Evolutionary conservation across 139 green algal species (phyloP).

Genomic region (Chlamydomonas schloesseri): DNA sequence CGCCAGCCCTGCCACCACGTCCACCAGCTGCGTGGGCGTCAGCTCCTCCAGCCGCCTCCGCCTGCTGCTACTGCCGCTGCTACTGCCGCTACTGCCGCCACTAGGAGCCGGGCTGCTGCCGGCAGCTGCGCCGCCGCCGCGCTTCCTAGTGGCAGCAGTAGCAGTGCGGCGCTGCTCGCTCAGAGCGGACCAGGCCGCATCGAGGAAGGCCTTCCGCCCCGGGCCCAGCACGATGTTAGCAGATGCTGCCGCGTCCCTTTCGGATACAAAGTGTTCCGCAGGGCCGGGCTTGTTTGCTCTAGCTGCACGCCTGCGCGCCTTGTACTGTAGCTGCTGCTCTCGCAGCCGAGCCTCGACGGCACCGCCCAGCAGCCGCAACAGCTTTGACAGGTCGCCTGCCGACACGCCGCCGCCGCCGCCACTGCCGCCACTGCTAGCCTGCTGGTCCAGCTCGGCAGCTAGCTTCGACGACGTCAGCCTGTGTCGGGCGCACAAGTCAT

Average conservation of each 20-base stretch:
- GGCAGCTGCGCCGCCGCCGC: background rate
- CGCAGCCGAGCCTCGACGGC: background rate
- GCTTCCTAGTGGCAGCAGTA: background rate
- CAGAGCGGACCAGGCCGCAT: background rate
- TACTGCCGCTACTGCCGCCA: background rate
- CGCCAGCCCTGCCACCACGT: constrained; percentile 13
- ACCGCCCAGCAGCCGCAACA: background rate
- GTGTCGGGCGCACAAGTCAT: too few species aligned
- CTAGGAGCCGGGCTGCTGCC: too few species aligned
- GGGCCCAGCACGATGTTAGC: background rate
- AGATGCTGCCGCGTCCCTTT: background rate
- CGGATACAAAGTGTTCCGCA: too few species aligned
- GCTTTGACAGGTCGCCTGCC: too few species aligned
- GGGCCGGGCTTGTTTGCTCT: too few species aligned
- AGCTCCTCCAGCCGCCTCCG: background rate
- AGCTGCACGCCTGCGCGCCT: too few species aligned
- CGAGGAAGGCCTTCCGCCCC: background rate
- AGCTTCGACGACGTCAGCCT: too few species aligned
- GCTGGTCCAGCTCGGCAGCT: background rate
- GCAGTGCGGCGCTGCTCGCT: too few species aligned
- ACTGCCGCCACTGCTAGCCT: too few species aligned
- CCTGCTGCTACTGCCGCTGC: background rate
- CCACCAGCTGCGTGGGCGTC: background rate
- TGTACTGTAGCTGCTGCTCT: background rate
- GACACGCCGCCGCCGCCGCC: background rate